Base-by-base conservation (phyloP, 306 rosid species). In the Hylodesmum podocarpum region DNA sequence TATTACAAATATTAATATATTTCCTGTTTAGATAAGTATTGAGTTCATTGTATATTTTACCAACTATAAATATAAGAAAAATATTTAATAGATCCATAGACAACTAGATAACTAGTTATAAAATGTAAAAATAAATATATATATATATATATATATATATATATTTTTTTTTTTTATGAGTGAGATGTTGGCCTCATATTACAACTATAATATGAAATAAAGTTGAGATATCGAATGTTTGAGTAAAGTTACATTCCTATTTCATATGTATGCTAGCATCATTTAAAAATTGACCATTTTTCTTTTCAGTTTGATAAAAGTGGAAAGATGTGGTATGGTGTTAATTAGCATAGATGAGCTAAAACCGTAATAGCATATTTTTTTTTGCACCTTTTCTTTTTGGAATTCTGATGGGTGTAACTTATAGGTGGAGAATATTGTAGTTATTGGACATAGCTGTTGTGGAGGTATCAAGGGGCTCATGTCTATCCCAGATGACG, bases 401-500 rank as follows among this genome's bases (percentile, higher is more conserved):
- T 34, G 36, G 64, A 53, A 18, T 62, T 64, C 25, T 67, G 63
- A 83, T 72, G 25, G 40, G 19, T 22, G 27, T 72, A 46, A 31
- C 13, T 29, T 78, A 49, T 88, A 95, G 99, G 97, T 95, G 86
- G 96, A 92, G 87, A 85, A 90, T 90, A 92, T 95, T 18, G 83
- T 95, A 76, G 97, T 95, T 10, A 95, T 95, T 78, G 97, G 97
- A 58, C 99, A 95, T 75, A 95, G 99, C 61, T 86, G 92, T 84
- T 95, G 99, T 63, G 99, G 99, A 22, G 99, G 99, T 21, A 95
- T 95, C 78, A 92, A 88, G 87, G 99, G 99, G 4, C 96, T 95
- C 71, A 95, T 95, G 99, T 90, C 97, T 5, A 90, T 95, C 79
- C 94, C 97, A 0, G 97, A 89, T 3, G 96, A 95, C 63, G 99